phyloP scores from a whole-genome alignment of 129 eudicot genomes.

The Logfia minima region DNA sequence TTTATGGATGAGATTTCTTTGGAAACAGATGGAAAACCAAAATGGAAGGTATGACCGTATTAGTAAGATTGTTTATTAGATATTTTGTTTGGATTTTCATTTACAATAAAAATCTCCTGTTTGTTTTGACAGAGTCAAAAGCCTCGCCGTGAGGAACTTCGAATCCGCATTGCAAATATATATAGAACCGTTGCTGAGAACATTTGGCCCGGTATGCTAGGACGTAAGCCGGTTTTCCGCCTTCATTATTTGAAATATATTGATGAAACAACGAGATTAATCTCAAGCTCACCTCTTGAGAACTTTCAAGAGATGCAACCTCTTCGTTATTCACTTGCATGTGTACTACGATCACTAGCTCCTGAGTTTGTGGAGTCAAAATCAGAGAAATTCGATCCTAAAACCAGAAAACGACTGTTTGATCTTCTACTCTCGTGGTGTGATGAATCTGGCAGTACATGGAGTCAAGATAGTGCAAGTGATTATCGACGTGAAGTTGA shows the following conservation, averaged over 20 bases:
- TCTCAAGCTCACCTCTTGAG: conserved; percentile 59
- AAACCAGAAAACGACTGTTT: conserved; percentile 83
- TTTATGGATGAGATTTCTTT: conserved; percentile 86
- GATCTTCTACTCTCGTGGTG: conserved; percentile 96
- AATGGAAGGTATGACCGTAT: conserved; percentile 78
- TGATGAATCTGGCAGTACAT: conserved; percentile 82
- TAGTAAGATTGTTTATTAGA: background rate
- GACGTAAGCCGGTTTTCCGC: conserved; percentile 95
- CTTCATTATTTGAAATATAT: conserved; percentile 87
- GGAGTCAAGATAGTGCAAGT: conserved; percentile 89
- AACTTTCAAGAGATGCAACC: conserved; percentile 91
- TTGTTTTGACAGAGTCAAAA: conserved; percentile 70
- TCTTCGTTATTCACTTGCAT: conserved; percentile 93
- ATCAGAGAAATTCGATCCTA: conserved; percentile 88
- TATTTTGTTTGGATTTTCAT: background rate
- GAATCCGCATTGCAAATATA: conserved; percentile 90
- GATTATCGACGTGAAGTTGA: conserved; percentile 97
- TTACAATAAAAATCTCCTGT: background rate
- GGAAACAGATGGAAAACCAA: conserved; percentile 93
- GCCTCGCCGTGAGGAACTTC: conserved; percentile 98
- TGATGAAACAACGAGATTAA: conserved; percentile 85
- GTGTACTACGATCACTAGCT: conserved; percentile 84
- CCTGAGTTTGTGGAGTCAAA: conserved; percentile 97
- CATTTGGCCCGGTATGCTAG: conserved; percentile 96
- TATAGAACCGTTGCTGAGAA: conserved; percentile 92